phyloP scores from a whole-genome alignment of 2,329 filamentous ascomycete genomes.

The Hypoxylon sp. region DNA sequence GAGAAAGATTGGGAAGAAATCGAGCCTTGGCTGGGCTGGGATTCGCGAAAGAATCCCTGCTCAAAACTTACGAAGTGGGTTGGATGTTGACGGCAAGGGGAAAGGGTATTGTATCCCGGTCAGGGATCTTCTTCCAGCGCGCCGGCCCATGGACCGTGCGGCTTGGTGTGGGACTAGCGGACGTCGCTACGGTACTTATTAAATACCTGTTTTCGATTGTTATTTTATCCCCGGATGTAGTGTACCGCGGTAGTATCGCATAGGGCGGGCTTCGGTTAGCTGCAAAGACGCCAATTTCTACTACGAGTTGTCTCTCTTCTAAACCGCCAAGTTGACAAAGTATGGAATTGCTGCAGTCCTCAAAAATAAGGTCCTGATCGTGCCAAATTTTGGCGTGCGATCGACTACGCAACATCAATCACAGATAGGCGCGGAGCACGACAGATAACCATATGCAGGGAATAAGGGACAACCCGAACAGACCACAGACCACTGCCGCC shows the following conservation, averaged over 20 bases:
- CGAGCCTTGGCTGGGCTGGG: conserved; percentile 30
- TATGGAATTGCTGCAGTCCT: conserved; percentile 23
- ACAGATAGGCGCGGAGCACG: conserved; percentile 43
- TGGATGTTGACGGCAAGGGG: conserved; percentile 40
- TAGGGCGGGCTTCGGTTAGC: conserved; percentile 30
- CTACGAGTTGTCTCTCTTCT: conserved; percentile 18
- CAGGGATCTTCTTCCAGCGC: conserved; percentile 43
- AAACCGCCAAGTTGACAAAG: conserved; percentile 27
- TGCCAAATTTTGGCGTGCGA: conserved; percentile 31
- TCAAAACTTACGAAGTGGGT: conserved; percentile 35
- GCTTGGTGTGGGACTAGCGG: conserved; percentile 33
- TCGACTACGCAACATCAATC: conserved; percentile 31
- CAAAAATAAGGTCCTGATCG: conserved; percentile 20
- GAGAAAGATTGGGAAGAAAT: conserved; percentile 32
- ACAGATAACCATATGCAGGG: conserved; percentile 28
- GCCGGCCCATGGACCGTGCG: conserved; percentile 42
- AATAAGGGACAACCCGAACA: conserved; percentile 24
- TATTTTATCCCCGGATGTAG: conserved; percentile 5
- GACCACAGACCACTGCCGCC: conserved; percentile 30
- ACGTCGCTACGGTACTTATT: conserved; percentile 31
- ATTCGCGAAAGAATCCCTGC: conserved; percentile 42
- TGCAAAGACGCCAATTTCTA: conserved; percentile 24
- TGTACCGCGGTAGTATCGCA: conserved; percentile 31
- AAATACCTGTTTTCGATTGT: conserved; percentile 26
- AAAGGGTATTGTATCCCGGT: conserved; percentile 37